These are phyloP conservation scores for Cucurbita maxima DNA, from an alignment of 306 rosid species.

Conservation along the genomic window DNA sequence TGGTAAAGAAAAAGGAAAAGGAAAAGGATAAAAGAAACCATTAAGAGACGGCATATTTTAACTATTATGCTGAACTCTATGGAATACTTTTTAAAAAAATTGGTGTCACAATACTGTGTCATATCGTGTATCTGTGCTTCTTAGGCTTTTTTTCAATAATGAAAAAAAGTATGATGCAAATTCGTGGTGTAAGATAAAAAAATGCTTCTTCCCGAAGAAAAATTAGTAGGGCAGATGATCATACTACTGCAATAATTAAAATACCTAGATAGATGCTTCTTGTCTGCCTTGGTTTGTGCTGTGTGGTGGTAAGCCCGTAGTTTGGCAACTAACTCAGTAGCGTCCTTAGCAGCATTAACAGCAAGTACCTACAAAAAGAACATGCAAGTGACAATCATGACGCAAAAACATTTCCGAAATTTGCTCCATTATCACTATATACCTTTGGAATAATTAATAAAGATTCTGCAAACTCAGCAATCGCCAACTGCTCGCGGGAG, in stretches of 20 bases:
- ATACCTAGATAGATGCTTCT: conserved; percentile 82
- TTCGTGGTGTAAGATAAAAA: not conserved
- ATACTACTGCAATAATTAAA: not conserved
- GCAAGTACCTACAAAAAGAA: conserved; percentile 58
- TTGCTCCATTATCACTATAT: not conserved
- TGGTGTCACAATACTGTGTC: not conserved
- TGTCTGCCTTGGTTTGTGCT: conserved; percentile 82
- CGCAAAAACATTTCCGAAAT: not conserved
- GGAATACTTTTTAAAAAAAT: not conserved
- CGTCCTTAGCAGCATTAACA: conserved; percentile 98
- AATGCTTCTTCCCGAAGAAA: not conserved
- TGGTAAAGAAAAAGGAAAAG: too few species aligned
- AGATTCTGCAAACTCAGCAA: conserved; percentile 95
- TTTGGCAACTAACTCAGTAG: conserved; percentile 83
- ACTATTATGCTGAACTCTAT: not conserved
- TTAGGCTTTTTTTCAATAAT: not conserved
- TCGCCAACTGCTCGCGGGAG: conserved; percentile 96
- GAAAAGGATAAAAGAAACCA: too few species aligned
- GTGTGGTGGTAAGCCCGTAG: conserved; percentile 72
- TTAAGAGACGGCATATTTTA: too few species aligned
- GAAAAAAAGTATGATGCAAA: not conserved
- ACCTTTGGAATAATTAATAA: conserved; percentile 82
- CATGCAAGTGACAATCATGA: not conserved
- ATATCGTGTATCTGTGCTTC: not conserved
- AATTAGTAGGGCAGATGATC: not conserved